Base-by-base conservation (phyloP, 2,329 filamentous ascomycete species). In the Verticillium nonalfalfae region DNA sequence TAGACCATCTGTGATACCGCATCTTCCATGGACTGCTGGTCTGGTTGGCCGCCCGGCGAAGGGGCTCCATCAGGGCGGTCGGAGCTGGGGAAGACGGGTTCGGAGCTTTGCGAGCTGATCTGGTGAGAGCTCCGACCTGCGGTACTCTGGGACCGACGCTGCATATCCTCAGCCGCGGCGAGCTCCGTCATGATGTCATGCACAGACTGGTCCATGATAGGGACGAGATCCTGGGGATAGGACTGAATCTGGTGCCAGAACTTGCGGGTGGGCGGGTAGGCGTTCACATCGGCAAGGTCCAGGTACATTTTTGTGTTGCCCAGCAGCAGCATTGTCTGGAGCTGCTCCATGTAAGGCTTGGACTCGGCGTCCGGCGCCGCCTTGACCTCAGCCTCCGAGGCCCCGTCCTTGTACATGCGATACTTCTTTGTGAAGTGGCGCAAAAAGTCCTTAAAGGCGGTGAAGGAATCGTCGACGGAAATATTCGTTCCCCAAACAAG, bases 401-500 rank as follows among this genome's bases (percentile, higher is more conserved):
- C 84, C n/a, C 92, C 93, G 68, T 97, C 91, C 26, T 87, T 85
- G 78, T 94, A 95, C 85, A 98, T 86, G 65, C 95, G 91, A 71
- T 99, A 98, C 75, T 97, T 97, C 67, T 86, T 88, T 63, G 93
- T 91, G 69, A 95, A 99, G 73, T 96, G 96, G 72, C 88, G 86
- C 34, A 99, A 79, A 70, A 99, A 99, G 66, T 95, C 93, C 71
- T 95, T 94, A 80, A 97, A 96, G 0, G 88, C 83, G 59, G 87
- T 85, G 74, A 96, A 90, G 0, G 92, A 93, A 73, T 98, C 93
- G 63, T 91, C 87, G 59, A 99, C 90, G 5, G 94, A 97, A 58
- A 99, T 91, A 45, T 96, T 98, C 54, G 95, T 99, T 74, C 95
- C 95, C 95, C 95, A 99, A 66, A 99, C 94, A 62, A 96, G 86